Conservation (phyloP, 2,329 filamentous ascomycete species). For the Epichloe coenophiala region DNA sequence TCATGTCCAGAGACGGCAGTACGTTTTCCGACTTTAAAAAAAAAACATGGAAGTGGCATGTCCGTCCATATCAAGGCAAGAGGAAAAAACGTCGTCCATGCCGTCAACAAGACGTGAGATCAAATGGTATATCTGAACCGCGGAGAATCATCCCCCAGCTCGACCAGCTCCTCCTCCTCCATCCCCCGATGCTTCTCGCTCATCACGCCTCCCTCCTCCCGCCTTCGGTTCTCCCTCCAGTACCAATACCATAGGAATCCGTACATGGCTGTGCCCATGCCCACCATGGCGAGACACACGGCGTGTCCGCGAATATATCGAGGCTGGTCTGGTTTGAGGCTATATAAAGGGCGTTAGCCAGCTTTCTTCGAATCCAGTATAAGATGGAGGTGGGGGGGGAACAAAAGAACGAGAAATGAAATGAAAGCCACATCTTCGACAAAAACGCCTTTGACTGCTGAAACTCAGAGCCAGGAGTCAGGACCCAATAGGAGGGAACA, state of each 20-base stretch:
- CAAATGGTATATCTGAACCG: constrained; percentile 31
- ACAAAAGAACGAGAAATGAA: neutral
- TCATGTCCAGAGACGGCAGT: too few relatives aligned
- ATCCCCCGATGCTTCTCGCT: constrained; percentile 25
- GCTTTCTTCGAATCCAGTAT: too few relatives aligned
- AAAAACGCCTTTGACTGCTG: too few relatives aligned
- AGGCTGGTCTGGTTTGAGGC: constrained; percentile 33
- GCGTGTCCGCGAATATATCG: constrained; percentile 50
- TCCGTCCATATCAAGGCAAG: too few relatives aligned
- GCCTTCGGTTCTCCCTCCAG: constrained; percentile 30
- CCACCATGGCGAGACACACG: constrained; percentile 44
- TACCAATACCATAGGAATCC: constrained; percentile 42
- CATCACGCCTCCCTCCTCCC: constrained; percentile 25
- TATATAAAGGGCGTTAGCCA: constrained; percentile 10
- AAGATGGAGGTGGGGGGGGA: too few relatives aligned
- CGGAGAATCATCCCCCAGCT: constrained; percentile 38
- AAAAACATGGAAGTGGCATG: too few relatives aligned
- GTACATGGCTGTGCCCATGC: constrained; percentile 38
- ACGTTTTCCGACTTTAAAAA: too few relatives aligned
- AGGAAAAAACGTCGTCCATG: neutral
- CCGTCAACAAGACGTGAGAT: neutral
- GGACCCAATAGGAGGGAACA: neutral
- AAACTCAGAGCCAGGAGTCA: neutral
- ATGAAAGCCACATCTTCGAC: neutral
- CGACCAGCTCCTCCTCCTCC: constrained; percentile 33